phyloP scores from a whole-genome alignment of 495 filamentous ascomycete genomes.

The Chaetomium tenue region DNA sequence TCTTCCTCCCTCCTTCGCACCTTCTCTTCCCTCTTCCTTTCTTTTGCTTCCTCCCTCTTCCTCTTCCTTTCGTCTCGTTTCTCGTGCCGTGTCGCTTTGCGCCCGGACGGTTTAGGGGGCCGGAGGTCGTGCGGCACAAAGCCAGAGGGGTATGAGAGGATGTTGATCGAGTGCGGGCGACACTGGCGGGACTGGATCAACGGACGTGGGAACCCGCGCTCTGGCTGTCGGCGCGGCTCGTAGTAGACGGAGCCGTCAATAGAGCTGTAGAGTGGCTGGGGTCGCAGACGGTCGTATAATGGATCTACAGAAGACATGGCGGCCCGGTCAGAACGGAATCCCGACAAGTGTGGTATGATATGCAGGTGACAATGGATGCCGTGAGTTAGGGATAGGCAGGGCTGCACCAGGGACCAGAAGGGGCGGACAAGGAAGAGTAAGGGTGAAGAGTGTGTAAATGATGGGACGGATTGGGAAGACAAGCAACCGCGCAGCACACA shows the following conservation, averaged over 20 bases:
- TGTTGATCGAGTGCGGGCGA: conserved; percentile 56
- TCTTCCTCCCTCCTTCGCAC: conserved; percentile 32
- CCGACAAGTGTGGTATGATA: conserved; percentile 21
- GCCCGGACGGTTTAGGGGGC: conserved; percentile 25
- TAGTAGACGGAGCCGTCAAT: conserved; percentile 45
- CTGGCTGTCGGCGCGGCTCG: conserved; percentile 36
- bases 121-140: conserved; percentile 51
- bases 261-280: conserved; percentile 35
- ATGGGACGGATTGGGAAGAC: background rate
- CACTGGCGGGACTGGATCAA: conserved; percentile 52
- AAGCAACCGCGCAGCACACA: conserved; percentile 26
- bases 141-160: conserved; percentile 53
- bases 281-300: conserved; percentile 36
- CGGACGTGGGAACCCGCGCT: conserved; percentile 46
- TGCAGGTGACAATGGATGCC: conserved; percentile 8
- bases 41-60: conserved; percentile 25
- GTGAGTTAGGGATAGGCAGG: conserved; percentile 9
- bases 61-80: conserved; percentile 32
- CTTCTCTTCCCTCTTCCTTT: conserved; percentile 29
- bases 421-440: conserved; percentile 8
- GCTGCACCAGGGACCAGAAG: conserved; percentile 11
- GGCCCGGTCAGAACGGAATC: conserved; percentile 29
- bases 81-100: conserved; percentile 22
- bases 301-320: conserved; percentile 33
- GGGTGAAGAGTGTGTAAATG: no score